A percentile compares a stretch with the other conserved stretches of the same genome.
phyloP scores from a whole-genome alignment of 805 yeast genomes.

The Kodamaea laetipori region DNA sequence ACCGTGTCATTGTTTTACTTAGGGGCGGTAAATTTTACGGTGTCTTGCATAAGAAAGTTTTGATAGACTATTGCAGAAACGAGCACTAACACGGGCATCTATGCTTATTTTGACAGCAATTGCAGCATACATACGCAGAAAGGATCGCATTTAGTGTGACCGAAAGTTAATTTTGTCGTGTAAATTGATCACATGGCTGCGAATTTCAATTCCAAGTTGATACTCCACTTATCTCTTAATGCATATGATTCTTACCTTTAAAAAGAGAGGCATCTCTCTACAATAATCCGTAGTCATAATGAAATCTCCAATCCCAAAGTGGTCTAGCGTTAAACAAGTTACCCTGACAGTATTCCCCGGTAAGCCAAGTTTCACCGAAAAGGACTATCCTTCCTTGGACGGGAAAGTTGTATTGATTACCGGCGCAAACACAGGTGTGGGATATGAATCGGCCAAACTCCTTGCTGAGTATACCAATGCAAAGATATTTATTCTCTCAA shows the following conservation, averaged over 20 bases:
- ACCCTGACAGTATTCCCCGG: slow-evolving; percentile 9
- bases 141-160: too few relatives aligned
- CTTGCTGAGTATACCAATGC: slow-evolving; percentile 32
- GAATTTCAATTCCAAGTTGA: neutral
- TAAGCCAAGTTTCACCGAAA: slow-evolving; percentile 28
- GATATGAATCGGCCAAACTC: slow-evolving; percentile 29
- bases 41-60: slow-evolving; percentile 53
- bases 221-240: neutral
- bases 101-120: neutral
- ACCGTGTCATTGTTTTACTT: slow-evolving; percentile 47
- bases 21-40: slow-evolving; percentile 52
- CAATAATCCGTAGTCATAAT: neutral
- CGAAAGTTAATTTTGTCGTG: too few relatives aligned
- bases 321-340: slow-evolving; percentile 9
- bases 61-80: slow-evolving; percentile 43
- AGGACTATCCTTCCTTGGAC: slow-evolving; percentile 38
- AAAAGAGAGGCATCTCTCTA: neutral
- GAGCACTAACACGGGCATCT: slow-evolving; percentile 3
- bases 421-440: slow-evolving; percentile 42
- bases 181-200: slow-evolving; percentile 3
- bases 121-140: too few relatives aligned
- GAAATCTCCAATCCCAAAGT: slow-evolving; percentile 1
- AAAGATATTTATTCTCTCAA: slow-evolving; percentile 38
- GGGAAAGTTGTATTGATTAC: slow-evolving; percentile 42
- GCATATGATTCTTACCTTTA: neutral